Base-by-base conservation (phyloP, 495 filamentous ascomycete genomes). In the Podospora comata region DNA sequence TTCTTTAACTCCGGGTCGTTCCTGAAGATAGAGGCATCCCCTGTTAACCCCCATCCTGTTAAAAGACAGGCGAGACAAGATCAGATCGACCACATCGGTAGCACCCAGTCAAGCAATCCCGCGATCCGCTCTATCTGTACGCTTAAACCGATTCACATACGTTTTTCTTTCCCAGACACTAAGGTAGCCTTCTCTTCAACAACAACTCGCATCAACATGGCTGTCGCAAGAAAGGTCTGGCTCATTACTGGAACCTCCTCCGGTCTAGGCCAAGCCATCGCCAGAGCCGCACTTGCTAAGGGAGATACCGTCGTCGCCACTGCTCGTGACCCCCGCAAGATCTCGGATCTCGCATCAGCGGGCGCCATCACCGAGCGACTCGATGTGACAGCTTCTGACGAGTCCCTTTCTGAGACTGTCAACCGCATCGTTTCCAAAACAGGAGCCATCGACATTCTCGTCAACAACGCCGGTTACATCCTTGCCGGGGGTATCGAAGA, bases 201-300 rank as follows among this genome's bases (percentile, higher is more conserved):
- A 53, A 67, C n/a, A 61, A 60, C 20, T 0, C 67, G 56, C 15
- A 80, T 16, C 39, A 48, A 48, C 39, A 48, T 48, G 39, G 39
- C 39, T 48, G 15, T 48, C 9, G 39, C 39, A 48, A 48, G 15
- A 16, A 58, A 58, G 18, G 72, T 76, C 15, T 80, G 76, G 77
- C 78, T 87, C 64, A 81, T 88, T 67, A 87, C 84, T 0, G 86
- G 86, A 64, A 79, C 79, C 58, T 86, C 83, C 18, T 79, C 79
- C 57, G 85, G 85, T 64, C 79, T 88, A 23, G 86, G 86, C 18
- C 71, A 74, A n/a, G 67, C 75, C 15, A 77, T 87, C 3, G 76
- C 78, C 32, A 73, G 75, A 23, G 64, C 67, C 4, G 84, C 81
- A 19, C 81, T 87, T 11, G 68, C 67, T 11, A 70, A 74, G 11